A percentile compares a stretch with the other conserved stretches of the same genome.
Evolutionary conservation across 2,329 filamentous ascomycete genomes (phyloP).

Genomic region (Bisporella sp.): DNA sequence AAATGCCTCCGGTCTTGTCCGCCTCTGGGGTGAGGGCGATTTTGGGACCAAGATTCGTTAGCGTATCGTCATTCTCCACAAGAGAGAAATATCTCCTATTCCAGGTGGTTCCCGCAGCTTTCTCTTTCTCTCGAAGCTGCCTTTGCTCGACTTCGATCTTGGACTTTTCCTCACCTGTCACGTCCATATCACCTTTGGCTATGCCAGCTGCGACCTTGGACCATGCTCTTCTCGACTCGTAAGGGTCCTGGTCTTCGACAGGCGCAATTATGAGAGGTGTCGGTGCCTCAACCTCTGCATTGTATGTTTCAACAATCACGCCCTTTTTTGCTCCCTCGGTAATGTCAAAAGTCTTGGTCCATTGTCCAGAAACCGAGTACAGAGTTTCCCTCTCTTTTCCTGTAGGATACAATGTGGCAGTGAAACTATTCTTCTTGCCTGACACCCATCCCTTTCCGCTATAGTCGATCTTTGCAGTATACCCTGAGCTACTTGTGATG

Average conservation of each 20-base stretch:
- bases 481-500: constrained; percentile 82
- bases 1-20: constrained; percentile 65
- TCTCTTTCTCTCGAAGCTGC: constrained; percentile 66
- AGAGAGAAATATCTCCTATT: constrained; percentile 73
- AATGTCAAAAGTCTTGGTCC: constrained; percentile 78
- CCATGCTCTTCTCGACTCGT: constrained; percentile 88
- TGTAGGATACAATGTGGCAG: constrained; percentile 65
- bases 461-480: constrained; percentile 86
- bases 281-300: constrained; percentile 48
- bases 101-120: constrained; percentile 70
- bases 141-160: constrained; percentile 89
- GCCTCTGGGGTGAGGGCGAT: constrained; percentile 34
- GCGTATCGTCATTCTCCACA: constrained; percentile 37
- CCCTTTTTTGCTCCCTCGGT: constrained; percentile 55
- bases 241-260: constrained; percentile 72
- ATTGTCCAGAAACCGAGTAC: constrained; percentile 84
- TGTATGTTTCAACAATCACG: constrained; percentile 51
- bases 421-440: constrained; percentile 91
- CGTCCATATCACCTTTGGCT: constrained; percentile 74
- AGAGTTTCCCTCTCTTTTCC: constrained; percentile 64
- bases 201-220: constrained; percentile 77
- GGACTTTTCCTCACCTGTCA: constrained; percentile 69
- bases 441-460: constrained; percentile 90
- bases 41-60: constrained; percentile 35
- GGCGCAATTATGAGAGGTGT: constrained; percentile 66